Evolutionary conservation across 2,329 filamentous ascomycete species (phyloP), one percentile per base, ranked within the genome.

Genomic region (Ascochyta rabiei): DNA sequence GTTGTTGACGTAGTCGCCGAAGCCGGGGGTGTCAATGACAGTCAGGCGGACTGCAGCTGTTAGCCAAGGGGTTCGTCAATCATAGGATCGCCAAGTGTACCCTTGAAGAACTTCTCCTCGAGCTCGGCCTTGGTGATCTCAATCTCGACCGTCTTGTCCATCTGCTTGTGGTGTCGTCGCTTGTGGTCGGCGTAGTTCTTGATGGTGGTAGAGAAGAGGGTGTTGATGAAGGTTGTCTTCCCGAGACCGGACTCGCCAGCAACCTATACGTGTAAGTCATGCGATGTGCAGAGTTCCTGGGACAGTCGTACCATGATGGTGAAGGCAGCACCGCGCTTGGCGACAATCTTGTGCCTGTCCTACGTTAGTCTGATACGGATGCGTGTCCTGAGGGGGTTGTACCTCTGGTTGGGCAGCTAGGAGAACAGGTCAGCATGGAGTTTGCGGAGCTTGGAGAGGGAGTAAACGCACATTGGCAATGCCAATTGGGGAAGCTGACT

Each of bases 111-210:
- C 84, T 99, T 99, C 89, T 99, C 95, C 82, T 99, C 95, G 62
- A 99, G 83, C 83, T 99, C 95, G 56, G 95, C 95, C 86, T 99
- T 99, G 78, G 95, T 99, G 76, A 99, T 99, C 80, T 99, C 95
- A 70, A 99, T 99, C 83, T 99, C 96, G 64, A 99, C 95, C 10
- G 95, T 99, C 86, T 98, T 98, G 83, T 99, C 95, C 68, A 98
- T 87, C 84, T 99, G 95, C 87, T 99, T 99, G 81, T 95, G 91
- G 80, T 99, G 95, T 75, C 95, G 91, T 80, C 92, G 90, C 86
- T 96, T 96, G 86, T 99, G 93, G 80, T 99, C 95, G 85, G 95
- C 95, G 79, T 99, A 99, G 86, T 98, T 99, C 86, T 99, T 99
- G 86, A 99, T 99, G 71, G 95, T 99, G 66, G 96, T 99, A 61